Percentiles rank a stretch among this genome's conserved stretches.
phyloP scores from a whole-genome alignment of 1,139 yeast species.

The Debaryomyces sp. region DNA sequence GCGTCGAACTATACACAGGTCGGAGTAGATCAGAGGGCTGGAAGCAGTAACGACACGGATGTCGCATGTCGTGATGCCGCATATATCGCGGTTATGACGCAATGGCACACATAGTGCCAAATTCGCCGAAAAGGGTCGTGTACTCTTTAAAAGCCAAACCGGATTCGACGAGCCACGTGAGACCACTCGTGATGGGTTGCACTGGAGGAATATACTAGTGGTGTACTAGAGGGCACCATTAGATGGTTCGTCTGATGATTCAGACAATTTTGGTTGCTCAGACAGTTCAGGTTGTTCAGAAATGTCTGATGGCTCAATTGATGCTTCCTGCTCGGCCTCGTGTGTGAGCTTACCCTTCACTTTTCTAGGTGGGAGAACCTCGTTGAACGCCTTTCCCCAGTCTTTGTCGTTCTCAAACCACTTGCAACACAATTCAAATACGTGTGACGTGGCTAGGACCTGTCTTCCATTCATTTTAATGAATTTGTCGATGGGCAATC shows the following conservation, averaged over 20 bases:
- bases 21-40: not conserved
- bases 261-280: not conserved
- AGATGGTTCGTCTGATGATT: not conserved
- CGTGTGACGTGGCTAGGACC: slow-evolving; percentile 93
- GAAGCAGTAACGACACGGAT: not conserved
- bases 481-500: slow-evolving; percentile 86
- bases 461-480: slow-evolving; percentile 82
- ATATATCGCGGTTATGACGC: not conserved
- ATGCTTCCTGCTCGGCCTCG: not conserved
- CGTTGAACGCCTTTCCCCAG: slow-evolving; percentile 87
- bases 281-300: not conserved
- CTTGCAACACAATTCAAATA: slow-evolving; percentile 78
- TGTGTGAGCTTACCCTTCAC: slow-evolving; percentile 20
- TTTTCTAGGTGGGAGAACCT: slow-evolving; percentile 82
- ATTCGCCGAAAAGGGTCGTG: no score
- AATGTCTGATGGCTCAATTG: not conserved
- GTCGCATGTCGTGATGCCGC: not conserved
- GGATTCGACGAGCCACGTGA: no score
- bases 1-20: not conserved
- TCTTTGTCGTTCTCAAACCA: slow-evolving; percentile 72
- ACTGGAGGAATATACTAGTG: no score
- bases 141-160: no score
- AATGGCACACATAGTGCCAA: not conserved
- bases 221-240: not conserved
- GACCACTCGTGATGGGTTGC: not conserved